Base-by-base conservation (phyloP, 106 monocot genomes). In the Hemerocallis citrina region DNA sequence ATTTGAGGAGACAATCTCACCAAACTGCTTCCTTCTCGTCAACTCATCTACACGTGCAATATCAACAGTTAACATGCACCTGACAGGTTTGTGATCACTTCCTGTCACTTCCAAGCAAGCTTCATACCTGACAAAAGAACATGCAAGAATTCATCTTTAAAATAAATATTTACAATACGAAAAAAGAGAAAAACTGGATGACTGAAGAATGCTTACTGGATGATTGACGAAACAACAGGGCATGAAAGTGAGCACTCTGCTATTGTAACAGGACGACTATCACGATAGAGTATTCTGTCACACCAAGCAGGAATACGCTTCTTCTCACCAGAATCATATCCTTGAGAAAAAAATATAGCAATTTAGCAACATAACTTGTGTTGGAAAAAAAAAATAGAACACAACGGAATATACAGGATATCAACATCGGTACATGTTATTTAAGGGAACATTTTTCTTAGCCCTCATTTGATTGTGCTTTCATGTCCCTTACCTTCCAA, bases 261-360 rank as follows among this genome's bases (percentile, higher is more conserved):
- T 20, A 45, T 40, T 62, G 72, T 60, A 52, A 60, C 39, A 43
- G 61, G 68, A 49, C 78, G 75, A 49, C 52, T 84, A 23, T 84
- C 83, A 55, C 83, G 83, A 57, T 78, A 84, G n/a, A 84, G 59
- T 72, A 84, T 75, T 65, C 83, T 67, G 47, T 84, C 83, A 75
- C 83, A 84, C 83, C 83, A 84, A 46, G 83, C 83, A 55, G 83
- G 83, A 55, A 84, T 79, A 30, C 83, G 74, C 48, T 72, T 84
- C 68, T 84, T 84, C 32, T 84, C 83, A 67, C 83, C 45, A 24
- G 78, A 71, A 67, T 84, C 83, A 72, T 84, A 84, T 31, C 83
- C 83, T 84, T 62, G 33, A 69, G 55, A 52, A 37, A 17, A 52
- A 71, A 61, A 21, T 9, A 59, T 46, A 24, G 25, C 15, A n/a